These are phyloP conservation scores for Berberis vulgaris DNA, from an alignment of 164 flowering plant genomes.

Conservation along the genomic window DNA sequence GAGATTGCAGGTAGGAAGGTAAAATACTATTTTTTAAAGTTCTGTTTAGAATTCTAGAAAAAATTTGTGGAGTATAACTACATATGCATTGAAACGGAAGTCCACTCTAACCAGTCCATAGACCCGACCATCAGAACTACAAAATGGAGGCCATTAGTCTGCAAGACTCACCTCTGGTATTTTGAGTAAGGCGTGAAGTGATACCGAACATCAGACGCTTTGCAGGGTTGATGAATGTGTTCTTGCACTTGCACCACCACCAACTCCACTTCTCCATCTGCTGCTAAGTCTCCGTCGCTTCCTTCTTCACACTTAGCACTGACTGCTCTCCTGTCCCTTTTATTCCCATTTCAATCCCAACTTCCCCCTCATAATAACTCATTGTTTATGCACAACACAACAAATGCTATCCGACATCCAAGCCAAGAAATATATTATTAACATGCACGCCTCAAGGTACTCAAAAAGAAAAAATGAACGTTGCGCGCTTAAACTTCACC, in stretches of 20 bases:
- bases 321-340: slow-evolving; percentile 1
- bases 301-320: background rate
- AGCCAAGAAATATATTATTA: background rate
- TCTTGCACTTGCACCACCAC: slow-evolving; percentile 26
- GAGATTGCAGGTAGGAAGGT: too few relatives aligned
- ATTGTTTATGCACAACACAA: slow-evolving; percentile 6
- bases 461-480: background rate
- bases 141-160: too few relatives aligned
- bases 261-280: slow-evolving; percentile 23
- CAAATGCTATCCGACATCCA: slow-evolving; percentile 4
- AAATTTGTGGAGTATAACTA: too few relatives aligned
- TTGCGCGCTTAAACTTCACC: background rate
- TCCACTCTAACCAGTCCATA: too few relatives aligned
- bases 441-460: background rate
- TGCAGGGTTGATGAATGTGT: slow-evolving; percentile 20
- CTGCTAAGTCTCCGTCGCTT: background rate
- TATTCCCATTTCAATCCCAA: slow-evolving; percentile 4
- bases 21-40: too few relatives aligned
- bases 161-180: slow-evolving; percentile 20
- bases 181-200: slow-evolving; percentile 20
- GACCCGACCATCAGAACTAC: too few relatives aligned
- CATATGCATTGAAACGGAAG: too few relatives aligned
- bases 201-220: slow-evolving; percentile 21
- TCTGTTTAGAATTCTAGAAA: too few relatives aligned
- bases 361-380: slow-evolving; percentile 6